These are phyloP conservation scores for Typha latifolia DNA, from an alignment of 176 grass and related monocot species.

Conservation along the genomic window DNA sequence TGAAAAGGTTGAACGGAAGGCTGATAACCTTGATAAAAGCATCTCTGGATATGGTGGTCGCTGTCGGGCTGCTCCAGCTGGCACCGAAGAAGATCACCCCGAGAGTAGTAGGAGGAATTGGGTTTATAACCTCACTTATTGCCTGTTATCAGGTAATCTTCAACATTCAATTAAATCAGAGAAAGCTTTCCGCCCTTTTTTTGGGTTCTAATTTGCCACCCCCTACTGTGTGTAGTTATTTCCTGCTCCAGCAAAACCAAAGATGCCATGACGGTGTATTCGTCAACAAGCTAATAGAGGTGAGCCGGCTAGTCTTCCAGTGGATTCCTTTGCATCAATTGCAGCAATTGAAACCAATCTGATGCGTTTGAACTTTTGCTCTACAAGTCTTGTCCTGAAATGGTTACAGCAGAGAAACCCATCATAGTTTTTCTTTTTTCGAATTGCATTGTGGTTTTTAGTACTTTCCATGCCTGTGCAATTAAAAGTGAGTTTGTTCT, in stretches of 20 bases:
- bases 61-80: constrained; percentile 80
- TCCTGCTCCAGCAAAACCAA: constrained; percentile 25
- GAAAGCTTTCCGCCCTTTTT: neutral
- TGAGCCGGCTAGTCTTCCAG: no score
- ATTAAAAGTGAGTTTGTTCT: no score
- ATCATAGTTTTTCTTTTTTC: no score
- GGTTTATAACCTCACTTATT: constrained; percentile 72
- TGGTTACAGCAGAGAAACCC: no score
- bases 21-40: constrained; percentile 73
- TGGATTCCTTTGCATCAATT: no score
- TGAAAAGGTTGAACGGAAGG: constrained; percentile 74
- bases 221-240: constrained; percentile 32
- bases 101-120: constrained; percentile 72
- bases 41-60: constrained; percentile 67
- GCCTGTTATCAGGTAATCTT: constrained; percentile 53
- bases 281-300: no score
- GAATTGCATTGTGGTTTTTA: no score
- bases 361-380: no score
- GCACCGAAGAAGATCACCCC: constrained; percentile 76
- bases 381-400: no score
- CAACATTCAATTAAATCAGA: neutral
- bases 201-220: neutral
- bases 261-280: neutral
- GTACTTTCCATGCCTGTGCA: no score
- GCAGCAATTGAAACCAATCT: no score